A percentile compares a stretch with the other conserved stretches of the same genome.
Evolutionary conservation across 768 basidiomycete species (phyloP).

Genomic region (Termitomyces sp.): DNA sequence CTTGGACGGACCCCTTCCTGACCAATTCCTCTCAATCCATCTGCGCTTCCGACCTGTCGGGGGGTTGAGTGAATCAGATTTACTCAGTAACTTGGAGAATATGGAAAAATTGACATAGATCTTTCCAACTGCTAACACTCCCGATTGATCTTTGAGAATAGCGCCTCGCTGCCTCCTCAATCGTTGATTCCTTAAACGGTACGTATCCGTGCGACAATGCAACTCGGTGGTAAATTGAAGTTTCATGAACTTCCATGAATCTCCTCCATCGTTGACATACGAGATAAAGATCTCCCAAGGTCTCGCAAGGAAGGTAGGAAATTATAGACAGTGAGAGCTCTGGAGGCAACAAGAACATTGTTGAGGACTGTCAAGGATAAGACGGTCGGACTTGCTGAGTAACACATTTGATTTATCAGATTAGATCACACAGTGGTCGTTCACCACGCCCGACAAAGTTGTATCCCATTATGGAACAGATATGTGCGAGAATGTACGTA

Average conservation of each 20-base stretch:
- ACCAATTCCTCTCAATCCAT: slow-evolving; percentile 47
- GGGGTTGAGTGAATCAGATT: neutral
- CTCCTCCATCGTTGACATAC: slow-evolving; percentile 41
- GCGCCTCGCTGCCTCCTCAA: slow-evolving; percentile 23
- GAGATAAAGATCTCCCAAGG: slow-evolving; percentile 28
- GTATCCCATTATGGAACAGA: too few relatives aligned
- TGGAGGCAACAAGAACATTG: slow-evolving; percentile 45
- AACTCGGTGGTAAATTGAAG: slow-evolving; percentile 51
- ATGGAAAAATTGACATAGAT: slow-evolving; percentile 46
- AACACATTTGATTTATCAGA: neutral
- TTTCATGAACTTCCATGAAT: slow-evolving; percentile 43
- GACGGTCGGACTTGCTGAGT: neutral
- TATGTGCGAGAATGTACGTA: neutral
- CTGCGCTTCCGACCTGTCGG: slow-evolving; percentile 38
- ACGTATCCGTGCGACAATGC: slow-evolving; percentile 47
- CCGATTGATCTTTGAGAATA: slow-evolving; percentile 30
- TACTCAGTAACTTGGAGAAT: neutral
- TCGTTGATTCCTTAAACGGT: slow-evolving; percentile 16
- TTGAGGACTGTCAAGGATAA: neutral
- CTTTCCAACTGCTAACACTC: slow-evolving; percentile 46
- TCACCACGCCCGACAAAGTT: too few relatives aligned
- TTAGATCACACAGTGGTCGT: neutral
- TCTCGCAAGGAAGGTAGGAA: slow-evolving; percentile 41
- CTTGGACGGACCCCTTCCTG: slow-evolving; percentile 39
- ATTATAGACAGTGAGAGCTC: slow-evolving; percentile 50